These are phyloP conservation scores for Castanea crenata DNA, from an alignment of 306 rosid species.

Conservation along the genomic window DNA sequence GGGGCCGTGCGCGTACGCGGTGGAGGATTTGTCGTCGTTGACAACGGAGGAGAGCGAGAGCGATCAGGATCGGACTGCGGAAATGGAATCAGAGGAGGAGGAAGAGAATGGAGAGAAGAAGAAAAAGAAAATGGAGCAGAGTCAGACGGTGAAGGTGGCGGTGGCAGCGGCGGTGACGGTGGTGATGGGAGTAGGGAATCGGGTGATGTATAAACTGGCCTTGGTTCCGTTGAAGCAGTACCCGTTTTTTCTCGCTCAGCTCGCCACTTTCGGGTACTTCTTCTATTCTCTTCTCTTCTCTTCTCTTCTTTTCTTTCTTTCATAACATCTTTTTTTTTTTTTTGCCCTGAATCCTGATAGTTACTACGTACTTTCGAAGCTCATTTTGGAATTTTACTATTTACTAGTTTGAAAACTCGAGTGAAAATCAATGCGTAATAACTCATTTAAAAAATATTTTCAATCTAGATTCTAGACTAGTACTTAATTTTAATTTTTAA, in stretches of 20 bases:
- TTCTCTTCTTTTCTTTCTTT: background rate
- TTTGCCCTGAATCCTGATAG: too few species aligned
- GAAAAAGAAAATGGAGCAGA: conserved; percentile 29
- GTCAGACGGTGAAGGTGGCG: conserved; percentile 53
- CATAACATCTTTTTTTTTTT: too few species aligned
- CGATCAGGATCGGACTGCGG: conserved; percentile 17
- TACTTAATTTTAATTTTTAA: background rate
- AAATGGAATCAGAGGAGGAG: conserved; percentile 1
- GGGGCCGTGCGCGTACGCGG: conserved; percentile 41
- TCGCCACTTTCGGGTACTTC: conserved; percentile 85
- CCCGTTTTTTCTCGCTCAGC: conserved; percentile 94
- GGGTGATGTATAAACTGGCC: conserved; percentile 83
- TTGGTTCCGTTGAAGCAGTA: conserved; percentile 84
- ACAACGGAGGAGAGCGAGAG: conserved; percentile 10
- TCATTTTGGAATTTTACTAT: background rate
- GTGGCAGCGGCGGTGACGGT: conserved; percentile 65
- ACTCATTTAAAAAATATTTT: too few species aligned
- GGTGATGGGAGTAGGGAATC: conserved; percentile 73
- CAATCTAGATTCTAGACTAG: too few species aligned
- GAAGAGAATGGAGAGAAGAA: conserved; percentile 1
- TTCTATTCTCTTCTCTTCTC: background rate
- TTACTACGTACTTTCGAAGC: background rate
- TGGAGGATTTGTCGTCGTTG: conserved; percentile 27
- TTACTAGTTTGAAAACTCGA: too few species aligned
- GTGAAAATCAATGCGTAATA: too few species aligned